Conservation (phyloP, 1,139 yeast species). For the Candida anutae region DNA sequence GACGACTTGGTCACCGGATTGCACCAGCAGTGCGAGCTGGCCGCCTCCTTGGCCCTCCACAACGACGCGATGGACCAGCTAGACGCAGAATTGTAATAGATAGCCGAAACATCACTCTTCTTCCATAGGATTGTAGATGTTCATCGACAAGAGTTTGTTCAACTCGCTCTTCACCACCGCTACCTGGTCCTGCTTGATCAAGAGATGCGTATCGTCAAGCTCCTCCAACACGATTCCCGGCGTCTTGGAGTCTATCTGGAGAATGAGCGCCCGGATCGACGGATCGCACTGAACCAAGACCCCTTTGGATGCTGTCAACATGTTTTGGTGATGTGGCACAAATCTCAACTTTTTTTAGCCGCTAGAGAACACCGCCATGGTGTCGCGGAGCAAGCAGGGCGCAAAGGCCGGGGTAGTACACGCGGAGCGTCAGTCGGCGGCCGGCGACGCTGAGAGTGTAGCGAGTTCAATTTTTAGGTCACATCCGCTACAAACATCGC, state of each 20-base stretch:
- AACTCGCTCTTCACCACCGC: slow-evolving; percentile 70
- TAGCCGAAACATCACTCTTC: slow-evolving; percentile 30
- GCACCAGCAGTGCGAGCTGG: slow-evolving; percentile 1
- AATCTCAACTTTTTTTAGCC: neutral
- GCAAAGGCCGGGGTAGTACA: neutral
- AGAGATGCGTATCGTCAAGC: slow-evolving; percentile 81
- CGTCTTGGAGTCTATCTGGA: slow-evolving; percentile 65
- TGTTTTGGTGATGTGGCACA: slow-evolving; percentile 5
- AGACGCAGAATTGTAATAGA: neutral
- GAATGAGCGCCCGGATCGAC: slow-evolving; percentile 76
- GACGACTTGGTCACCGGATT: slow-evolving; percentile 13
- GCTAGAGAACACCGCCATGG: neutral
- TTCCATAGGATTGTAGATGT: slow-evolving; percentile 78
- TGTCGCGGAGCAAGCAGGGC: neutral
- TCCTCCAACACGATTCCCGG: slow-evolving; percentile 71
- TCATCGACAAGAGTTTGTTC: slow-evolving; percentile 67
- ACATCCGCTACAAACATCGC: too few relatives aligned
- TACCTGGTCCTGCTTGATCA: slow-evolving; percentile 72
- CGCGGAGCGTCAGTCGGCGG: neutral
- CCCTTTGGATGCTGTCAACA: slow-evolving; percentile 43
- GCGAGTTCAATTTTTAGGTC: neutral
- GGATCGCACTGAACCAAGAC: slow-evolving; percentile 67
- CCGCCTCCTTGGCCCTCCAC: too few relatives aligned
- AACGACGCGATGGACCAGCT: too few relatives aligned
- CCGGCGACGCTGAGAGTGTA: neutral